Percentiles rank a stretch among this genome's conserved stretches.
phyloP scores from a whole-genome alignment of 2,329 filamentous ascomycete species.

The Penicillium sp. region DNA sequence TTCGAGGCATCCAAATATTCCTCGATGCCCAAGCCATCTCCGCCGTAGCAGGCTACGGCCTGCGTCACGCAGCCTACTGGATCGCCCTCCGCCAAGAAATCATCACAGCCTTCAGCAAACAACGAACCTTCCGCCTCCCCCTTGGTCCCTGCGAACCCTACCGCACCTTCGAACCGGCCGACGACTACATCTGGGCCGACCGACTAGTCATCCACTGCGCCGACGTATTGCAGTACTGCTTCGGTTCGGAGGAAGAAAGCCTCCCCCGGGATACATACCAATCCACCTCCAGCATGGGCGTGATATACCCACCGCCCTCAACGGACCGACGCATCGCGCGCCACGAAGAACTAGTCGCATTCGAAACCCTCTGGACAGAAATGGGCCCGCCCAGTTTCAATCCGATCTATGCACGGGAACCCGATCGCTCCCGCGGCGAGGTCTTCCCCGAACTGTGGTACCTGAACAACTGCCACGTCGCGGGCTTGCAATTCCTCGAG shows the following conservation, averaged over 20 bases:
- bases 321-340: constrained; percentile 18
- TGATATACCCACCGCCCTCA: constrained; percentile 13
- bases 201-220: constrained; percentile 63
- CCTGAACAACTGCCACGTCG: constrained; percentile 59
- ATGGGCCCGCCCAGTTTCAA: constrained; percentile 56
- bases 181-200: constrained; percentile 43
- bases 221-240: constrained; percentile 66
- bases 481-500: constrained; percentile 63
- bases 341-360: constrained; percentile 43
- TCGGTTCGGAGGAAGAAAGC: constrained; percentile 37
- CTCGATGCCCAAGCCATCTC: constrained; percentile 35
- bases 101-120: constrained; percentile 49
- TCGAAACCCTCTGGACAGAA: constrained; percentile 51
- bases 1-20: constrained; percentile 31
- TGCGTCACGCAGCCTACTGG: constrained; percentile 51
- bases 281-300: constrained; percentile 19
- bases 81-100: constrained; percentile 54
- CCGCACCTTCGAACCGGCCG: constrained; percentile 37
- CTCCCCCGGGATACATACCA: not conserved
- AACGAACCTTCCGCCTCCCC: constrained; percentile 41
- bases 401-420: constrained; percentile 55
- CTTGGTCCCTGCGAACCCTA: constrained; percentile 43
- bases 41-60: constrained; percentile 27
- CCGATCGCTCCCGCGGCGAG: constrained; percentile 36
- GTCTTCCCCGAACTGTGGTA: constrained; percentile 63